A percentile compares a stretch with the other conserved stretches of the same genome.
Evolutionary conservation across 192 early-diverging fungal genomes (phyloP).

Genomic region (Funneliformis geosporum): DNA sequence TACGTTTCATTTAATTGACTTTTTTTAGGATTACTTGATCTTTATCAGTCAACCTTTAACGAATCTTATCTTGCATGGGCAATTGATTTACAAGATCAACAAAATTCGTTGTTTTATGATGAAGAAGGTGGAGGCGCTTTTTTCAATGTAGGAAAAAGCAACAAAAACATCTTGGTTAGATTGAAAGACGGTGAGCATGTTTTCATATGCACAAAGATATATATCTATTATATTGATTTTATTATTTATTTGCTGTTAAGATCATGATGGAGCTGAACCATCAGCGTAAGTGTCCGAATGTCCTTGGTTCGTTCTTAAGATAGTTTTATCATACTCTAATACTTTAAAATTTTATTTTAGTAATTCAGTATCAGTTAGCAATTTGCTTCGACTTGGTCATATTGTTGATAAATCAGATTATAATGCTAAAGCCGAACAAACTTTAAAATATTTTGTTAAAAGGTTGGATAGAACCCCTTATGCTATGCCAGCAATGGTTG

Average conservation of each 20-base stretch:
- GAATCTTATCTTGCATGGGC: constrained; percentile 63
- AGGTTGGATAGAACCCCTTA: constrained; percentile 40
- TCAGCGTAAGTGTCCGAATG: constrained; percentile 38
- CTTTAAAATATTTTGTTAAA: constrained; percentile 37
- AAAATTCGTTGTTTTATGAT: constrained; percentile 63
- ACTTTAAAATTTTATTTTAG: constrained; percentile 19
- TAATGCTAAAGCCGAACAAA: constrained; percentile 36
- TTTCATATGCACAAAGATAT: neutral
- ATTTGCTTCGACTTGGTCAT: constrained; percentile 54
- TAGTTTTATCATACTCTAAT: neutral
- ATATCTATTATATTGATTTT: neutral
- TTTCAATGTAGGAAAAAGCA: constrained; percentile 47
- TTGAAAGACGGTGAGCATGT: constrained; percentile 54
- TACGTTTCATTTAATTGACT: neutral
- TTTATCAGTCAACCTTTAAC: constrained; percentile 56
- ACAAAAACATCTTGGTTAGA: constrained; percentile 48
- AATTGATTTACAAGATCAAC: constrained; percentile 53
- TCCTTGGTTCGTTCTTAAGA: no score
- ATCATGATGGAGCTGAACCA: constrained; percentile 69
- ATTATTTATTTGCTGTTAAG: constrained; percentile 36
- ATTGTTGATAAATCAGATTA: constrained; percentile 39
- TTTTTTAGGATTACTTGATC: constrained; percentile 55
- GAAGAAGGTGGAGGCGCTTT: constrained; percentile 48
- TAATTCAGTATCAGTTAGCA: constrained; percentile 55
- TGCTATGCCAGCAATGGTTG: constrained; percentile 47